Percentiles rank a stretch among this genome's conserved stretches.
phyloP scores from a whole-genome alignment of 768 basidiomycete genomes.

The Termitomyces sp. region DNA sequence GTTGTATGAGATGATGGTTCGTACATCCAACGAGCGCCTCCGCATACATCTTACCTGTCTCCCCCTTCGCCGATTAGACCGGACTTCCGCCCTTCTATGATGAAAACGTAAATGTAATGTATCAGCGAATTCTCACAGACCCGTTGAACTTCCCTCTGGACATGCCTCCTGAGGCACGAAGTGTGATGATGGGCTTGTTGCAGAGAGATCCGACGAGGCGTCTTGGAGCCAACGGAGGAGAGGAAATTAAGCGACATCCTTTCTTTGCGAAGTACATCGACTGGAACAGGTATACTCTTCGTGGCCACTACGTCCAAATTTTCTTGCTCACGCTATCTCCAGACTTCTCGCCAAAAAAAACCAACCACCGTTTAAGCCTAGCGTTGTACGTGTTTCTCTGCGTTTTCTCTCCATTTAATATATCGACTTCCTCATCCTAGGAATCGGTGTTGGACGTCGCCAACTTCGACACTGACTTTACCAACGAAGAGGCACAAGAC shows the following conservation, averaged over 20 bases:
- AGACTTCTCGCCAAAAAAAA: conserved; percentile 91
- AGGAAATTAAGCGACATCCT: conserved; percentile 92
- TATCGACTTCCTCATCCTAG: conserved; percentile 23
- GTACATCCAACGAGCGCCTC: conserved; percentile 11
- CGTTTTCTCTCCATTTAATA: neutral
- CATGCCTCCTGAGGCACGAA: conserved; percentile 81
- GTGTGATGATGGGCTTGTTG: conserved; percentile 83
- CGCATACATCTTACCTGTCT: neutral
- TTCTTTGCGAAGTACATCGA: conserved; percentile 95
- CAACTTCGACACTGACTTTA: conserved; percentile 98
- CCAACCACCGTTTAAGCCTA: conserved; percentile 96
- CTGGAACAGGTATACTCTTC: conserved; percentile 62
- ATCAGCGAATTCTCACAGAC: conserved; percentile 90
- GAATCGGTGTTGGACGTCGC: conserved; percentile 93
- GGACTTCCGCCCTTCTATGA: conserved; percentile 98
- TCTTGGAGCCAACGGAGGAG: conserved; percentile 88
- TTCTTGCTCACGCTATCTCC: neutral
- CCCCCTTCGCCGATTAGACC: conserved; percentile 41
- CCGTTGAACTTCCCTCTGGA: conserved; percentile 90
- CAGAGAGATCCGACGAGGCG: conserved; percentile 84
- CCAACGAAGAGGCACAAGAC: conserved; percentile 90
- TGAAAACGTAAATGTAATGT: conserved; percentile 98
- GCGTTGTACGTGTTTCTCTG: conserved; percentile 60
- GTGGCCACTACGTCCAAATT: neutral
- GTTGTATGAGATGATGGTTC: conserved; percentile 93